Conservation (phyloP, 2,329 filamentous ascomycete species). For the Trichoderma sp. region DNA sequence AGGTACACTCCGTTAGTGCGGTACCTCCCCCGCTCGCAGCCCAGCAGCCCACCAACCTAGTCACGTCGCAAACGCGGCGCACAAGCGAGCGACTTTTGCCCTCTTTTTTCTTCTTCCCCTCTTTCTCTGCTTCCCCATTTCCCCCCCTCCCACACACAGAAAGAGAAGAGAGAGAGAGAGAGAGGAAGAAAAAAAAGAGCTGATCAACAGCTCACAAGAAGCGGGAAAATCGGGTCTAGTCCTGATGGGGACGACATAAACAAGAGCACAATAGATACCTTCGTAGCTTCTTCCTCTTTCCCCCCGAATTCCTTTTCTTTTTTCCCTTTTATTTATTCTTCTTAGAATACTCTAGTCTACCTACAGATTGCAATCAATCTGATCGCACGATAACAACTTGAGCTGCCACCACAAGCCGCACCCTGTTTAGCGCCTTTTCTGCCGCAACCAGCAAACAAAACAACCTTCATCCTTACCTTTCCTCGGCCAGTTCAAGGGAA, state of each 20-base stretch:
- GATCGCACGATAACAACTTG: not conserved
- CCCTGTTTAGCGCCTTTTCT: not conserved
- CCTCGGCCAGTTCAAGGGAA: not conserved
- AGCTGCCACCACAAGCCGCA: not conserved
- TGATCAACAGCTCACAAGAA: slow-evolving; percentile 19
- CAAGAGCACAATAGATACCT: slow-evolving; percentile 26
- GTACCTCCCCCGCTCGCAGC: not conserved
- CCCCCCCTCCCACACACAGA: no score
- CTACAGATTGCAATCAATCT: not conserved
- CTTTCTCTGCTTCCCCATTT: no score
- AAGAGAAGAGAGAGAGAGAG: no score
- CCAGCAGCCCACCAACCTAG: slow-evolving; percentile 5
- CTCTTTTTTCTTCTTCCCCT: not conserved
- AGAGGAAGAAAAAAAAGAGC: no score
- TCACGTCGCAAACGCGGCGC: slow-evolving; percentile 19
- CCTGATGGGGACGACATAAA: slow-evolving; percentile 29
- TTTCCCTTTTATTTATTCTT: not conserved
- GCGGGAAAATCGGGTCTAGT: slow-evolving; percentile 7
- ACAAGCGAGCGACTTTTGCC: slow-evolving; percentile 18
- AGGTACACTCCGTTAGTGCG: slow-evolving; percentile 10
- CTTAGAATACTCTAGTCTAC: not conserved
- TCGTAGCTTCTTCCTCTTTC: not conserved
- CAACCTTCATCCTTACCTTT: no score
- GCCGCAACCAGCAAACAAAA: not conserved
- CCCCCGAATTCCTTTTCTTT: not conserved